Evolutionary conservation across 306 rosid genomes (phyloP).

Genomic region (Citrullus mucosospermus): DNA sequence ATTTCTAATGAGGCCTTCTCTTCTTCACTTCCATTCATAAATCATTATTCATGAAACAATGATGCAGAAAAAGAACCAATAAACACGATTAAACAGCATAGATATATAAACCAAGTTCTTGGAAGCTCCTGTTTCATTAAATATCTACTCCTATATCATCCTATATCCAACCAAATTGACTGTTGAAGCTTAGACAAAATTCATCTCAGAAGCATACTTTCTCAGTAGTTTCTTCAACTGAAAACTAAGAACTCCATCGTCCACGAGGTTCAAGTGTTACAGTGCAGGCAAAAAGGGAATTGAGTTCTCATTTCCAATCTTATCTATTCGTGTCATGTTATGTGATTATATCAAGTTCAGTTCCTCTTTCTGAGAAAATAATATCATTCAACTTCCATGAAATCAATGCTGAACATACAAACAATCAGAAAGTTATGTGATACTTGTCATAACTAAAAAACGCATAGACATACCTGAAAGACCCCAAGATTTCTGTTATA

Average conservation of each 20-base stretch:
- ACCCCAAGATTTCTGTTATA: constrained; percentile 73
- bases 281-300: not conserved
- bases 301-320: not conserved
- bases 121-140: not conserved
- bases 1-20: not conserved
- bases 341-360: not conserved
- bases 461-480: constrained; percentile 48
- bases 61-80: not conserved
- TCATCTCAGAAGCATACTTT: not conserved
- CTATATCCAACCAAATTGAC: not conserved
- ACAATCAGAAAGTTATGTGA: not conserved
- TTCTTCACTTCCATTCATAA: not conserved
- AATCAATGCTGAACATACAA: not conserved
- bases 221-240: not conserved
- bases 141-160: not conserved
- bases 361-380: not conserved
- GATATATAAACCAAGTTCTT: not conserved
- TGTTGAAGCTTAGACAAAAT: not conserved
- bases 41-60: not conserved
- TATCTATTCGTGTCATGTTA: not conserved
- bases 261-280: not conserved
- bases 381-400: not conserved
- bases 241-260: not conserved
- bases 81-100: not conserved
- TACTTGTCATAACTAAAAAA: not conserved